These are phyloP conservation scores for Pseudomassariella vexata DNA, from an alignment of 2,329 filamentous ascomycete species.

Conservation along the genomic window DNA sequence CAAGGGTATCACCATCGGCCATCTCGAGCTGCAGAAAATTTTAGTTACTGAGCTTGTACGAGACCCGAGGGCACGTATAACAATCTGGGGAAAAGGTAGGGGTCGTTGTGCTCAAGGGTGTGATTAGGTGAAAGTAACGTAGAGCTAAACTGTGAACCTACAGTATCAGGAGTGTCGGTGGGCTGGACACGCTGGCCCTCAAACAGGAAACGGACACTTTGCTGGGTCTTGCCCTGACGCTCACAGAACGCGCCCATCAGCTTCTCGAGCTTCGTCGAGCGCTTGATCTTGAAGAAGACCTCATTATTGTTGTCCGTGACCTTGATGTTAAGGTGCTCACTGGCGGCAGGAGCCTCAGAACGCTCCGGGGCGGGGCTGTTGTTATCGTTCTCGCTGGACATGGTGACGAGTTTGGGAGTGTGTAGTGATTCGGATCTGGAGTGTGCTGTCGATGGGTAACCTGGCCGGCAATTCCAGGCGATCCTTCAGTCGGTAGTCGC, in stretches of 20 bases:
- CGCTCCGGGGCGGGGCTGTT: conserved; percentile 38
- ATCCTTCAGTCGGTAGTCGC: too few species aligned
- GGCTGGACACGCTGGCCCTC: conserved; percentile 90
- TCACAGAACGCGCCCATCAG: conserved; percentile 98
- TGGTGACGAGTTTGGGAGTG: conserved; percentile 22
- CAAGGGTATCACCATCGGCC: conserved; percentile 90
- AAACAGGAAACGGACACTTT: conserved; percentile 88
- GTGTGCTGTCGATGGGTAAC: too few species aligned
- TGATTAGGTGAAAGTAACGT: conserved; percentile 1
- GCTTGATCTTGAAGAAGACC: conserved; percentile 99
- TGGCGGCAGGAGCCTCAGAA: conserved; percentile 35
- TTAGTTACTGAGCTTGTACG: too few species aligned
- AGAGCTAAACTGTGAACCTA: conserved; percentile 45
- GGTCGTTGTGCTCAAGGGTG: conserved; percentile 5
- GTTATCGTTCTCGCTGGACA: conserved; percentile 48
- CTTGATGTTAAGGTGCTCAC: conserved; percentile 96
- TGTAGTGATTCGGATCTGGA: too few species aligned
- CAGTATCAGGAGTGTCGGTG: conserved; percentile 83
- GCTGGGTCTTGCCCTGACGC: conserved; percentile 80
- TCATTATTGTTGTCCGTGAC: conserved; percentile 99
- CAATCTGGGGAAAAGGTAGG: too few species aligned
- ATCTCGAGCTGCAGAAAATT: conserved; percentile 74
- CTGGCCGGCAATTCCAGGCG: too few species aligned
- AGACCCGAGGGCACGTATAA: too few species aligned
- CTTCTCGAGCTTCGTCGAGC: conserved; percentile 91